Evolutionary conservation across 2,329 filamentous ascomycete species (phyloP), one percentile per base, ranked within the genome.

Genomic region (Penicillium sp.): DNA sequence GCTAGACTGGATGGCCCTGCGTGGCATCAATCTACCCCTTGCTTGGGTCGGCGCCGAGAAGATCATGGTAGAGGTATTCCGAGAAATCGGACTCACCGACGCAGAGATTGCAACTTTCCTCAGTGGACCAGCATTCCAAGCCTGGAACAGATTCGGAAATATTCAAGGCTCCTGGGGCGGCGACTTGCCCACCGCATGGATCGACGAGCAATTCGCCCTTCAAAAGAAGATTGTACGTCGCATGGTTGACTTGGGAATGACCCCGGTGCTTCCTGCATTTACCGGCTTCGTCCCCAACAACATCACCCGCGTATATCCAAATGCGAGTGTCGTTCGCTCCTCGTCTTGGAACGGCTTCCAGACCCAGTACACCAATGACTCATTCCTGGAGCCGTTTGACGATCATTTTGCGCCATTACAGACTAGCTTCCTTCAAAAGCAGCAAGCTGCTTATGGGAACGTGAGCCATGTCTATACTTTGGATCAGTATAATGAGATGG

Each of bases 111-210:
- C 70, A 1, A 67, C 73, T 1, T 83, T 81, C 65, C 71, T 83
- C 52, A 80, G 76, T 49, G 80, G 81, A 0, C 81, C 81, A 1
- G 80, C 80, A 0, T 83, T 83, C 55, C 79, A 81, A 56, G 72
- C 80, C 11, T 84, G 81, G 81, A 83, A 83, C 60, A 77, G 79
- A n/a, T 80, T 84, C 54, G 81, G 80, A 10, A 84, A 83, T 60
- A 82, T 81, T 19, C 80, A 82, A 60, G 77, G 78, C 8, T 80
- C 78, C 1, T 83, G 80, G 81, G 75, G 74, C 33, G 77, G 75
- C 3, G 67, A 75, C 2, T 61, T 83, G 13, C 78, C 81, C 4
- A 59, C 71, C 26, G 62, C 69, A 27, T 84, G 80, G 79, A 78
- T 82, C 54, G 72, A 82, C 23, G 57, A 67, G 35, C 81, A 83